Conservation (phyloP, 768 basidiomycete genomes). For the Boletus rubropictus region DNA sequence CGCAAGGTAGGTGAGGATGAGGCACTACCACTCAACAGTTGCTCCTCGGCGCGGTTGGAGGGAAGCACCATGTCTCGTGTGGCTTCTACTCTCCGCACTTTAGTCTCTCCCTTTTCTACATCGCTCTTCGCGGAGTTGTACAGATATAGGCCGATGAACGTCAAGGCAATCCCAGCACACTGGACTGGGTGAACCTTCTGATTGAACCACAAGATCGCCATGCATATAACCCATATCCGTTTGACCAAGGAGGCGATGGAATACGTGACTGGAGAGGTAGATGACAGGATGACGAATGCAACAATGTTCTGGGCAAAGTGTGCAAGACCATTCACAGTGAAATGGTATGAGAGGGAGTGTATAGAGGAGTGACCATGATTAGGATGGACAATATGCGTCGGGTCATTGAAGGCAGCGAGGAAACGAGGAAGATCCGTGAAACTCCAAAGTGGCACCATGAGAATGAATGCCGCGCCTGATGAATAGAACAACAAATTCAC, state of each 20-base stretch:
- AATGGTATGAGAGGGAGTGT: constrained; percentile 72
- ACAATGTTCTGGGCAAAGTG: constrained; percentile 98
- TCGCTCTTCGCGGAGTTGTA: constrained; percentile 93
- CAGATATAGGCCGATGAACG: constrained; percentile 88
- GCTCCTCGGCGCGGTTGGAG: constrained; percentile 55
- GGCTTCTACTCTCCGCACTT: constrained; percentile 72
- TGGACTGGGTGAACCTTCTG: constrained; percentile 82
- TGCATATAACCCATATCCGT: constrained; percentile 95
- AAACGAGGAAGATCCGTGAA: constrained; percentile 80
- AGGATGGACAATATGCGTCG: constrained; percentile 41
- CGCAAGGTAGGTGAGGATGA: constrained; percentile 15
- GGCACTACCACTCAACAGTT: constrained; percentile 41
- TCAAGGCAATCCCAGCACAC: constrained; percentile 83
- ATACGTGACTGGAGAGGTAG: constrained; percentile 97
- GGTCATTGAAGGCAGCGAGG: constrained; percentile 39
- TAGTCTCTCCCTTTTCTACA: constrained; percentile 89
- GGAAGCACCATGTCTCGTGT: constrained; percentile 65
- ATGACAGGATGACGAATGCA: constrained; percentile 92
- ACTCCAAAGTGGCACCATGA: constrained; percentile 96
- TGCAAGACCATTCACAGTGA: constrained; percentile 90
- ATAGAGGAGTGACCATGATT: constrained; percentile 41
- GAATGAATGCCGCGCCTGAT: constrained; percentile 84
- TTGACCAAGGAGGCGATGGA: constrained; percentile 98
- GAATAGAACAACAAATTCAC: constrained; percentile 94
- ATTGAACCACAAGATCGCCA: constrained; percentile 95